Percentiles rank a stretch among this genome's conserved stretches.
These are phyloP conservation scores for Umbilicaria muhlenbergii DNA, from an alignment of 495 filamentous ascomycete genomes.

Conservation along the genomic window DNA sequence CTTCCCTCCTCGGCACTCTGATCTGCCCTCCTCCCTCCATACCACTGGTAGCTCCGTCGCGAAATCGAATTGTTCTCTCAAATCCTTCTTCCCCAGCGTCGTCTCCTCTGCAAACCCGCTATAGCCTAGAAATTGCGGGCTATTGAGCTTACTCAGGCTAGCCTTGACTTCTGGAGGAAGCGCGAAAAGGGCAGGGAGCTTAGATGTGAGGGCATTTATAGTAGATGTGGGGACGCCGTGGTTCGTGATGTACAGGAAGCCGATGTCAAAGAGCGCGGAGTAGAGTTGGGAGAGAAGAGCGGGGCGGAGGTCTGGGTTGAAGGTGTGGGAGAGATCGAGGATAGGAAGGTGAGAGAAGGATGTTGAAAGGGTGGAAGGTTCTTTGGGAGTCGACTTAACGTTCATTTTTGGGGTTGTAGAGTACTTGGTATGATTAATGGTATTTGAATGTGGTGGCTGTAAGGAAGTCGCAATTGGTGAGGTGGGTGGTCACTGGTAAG, in stretches of 20 bases:
- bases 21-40: slow-evolving; percentile 13
- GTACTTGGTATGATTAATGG: too few species aligned
- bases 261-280: slow-evolving; percentile 29
- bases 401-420: too few species aligned
- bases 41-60: slow-evolving; percentile 30
- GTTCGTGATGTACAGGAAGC: slow-evolving; percentile 37
- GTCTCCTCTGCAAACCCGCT: slow-evolving; percentile 32
- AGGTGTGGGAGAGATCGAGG: slow-evolving; percentile 28
- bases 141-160: slow-evolving; percentile 28
- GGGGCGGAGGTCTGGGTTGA: slow-evolving; percentile 9
- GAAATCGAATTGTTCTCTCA: slow-evolving; percentile 40
- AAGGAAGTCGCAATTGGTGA: too few species aligned
- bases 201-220: slow-evolving; percentile 22
- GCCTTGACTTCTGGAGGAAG: slow-evolving; percentile 22
- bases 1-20: too few species aligned
- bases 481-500: too few species aligned
- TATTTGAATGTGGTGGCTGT: too few species aligned
- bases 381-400: too few species aligned
- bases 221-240: slow-evolving; percentile 24
- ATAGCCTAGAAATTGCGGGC: slow-evolving; percentile 39
- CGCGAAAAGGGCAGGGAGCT: slow-evolving; percentile 29
- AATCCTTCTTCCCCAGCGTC: slow-evolving; percentile 30
- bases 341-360: slow-evolving; percentile 27
- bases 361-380: background rate
- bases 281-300: slow-evolving; percentile 24